Conservation (phyloP, 139 green algal genomes). For the Chlorella sp. region DNA sequence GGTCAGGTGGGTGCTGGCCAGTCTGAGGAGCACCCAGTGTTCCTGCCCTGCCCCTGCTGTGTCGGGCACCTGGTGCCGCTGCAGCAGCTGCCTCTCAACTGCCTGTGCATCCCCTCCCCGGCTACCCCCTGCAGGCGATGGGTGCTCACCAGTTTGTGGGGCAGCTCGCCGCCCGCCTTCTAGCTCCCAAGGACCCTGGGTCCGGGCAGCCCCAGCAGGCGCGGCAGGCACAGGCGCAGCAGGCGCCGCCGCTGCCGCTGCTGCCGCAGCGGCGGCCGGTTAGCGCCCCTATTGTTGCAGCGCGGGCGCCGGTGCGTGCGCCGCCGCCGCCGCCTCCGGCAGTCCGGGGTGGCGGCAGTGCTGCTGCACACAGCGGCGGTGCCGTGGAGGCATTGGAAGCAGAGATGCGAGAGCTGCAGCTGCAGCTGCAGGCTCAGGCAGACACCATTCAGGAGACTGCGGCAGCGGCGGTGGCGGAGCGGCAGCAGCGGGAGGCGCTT, state of each 20-base stretch:
- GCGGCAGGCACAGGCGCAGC: neutral
- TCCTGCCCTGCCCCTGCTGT: neutral
- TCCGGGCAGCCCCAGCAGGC: neutral
- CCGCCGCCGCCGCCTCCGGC: no score
- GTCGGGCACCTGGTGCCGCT: neutral
- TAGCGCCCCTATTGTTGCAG: neutral
- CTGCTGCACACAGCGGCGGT: neutral
- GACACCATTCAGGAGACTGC: neutral
- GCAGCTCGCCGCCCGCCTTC: neutral
- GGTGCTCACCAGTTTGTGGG: neutral
- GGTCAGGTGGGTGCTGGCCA: no score
- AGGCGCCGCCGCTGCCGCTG: neutral
- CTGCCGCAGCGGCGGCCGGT: neutral
- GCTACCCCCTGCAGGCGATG: neutral
- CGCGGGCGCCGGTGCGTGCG: neutral
- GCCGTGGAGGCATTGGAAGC: neutral
- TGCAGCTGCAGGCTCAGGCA: slow-evolving; percentile 10
- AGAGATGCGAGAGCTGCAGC: slow-evolving; percentile 13
- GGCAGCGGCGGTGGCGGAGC: neutral
- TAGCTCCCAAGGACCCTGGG: neutral
- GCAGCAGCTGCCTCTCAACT: neutral
- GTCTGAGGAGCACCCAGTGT: no score
- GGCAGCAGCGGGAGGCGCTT: neutral
- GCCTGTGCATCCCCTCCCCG: neutral
- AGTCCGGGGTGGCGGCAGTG: neutral